These are phyloP conservation scores for Tetrahymena thermophila DNA, from an alignment of 73 alveolate species.

Conservation along the genomic window DNA sequence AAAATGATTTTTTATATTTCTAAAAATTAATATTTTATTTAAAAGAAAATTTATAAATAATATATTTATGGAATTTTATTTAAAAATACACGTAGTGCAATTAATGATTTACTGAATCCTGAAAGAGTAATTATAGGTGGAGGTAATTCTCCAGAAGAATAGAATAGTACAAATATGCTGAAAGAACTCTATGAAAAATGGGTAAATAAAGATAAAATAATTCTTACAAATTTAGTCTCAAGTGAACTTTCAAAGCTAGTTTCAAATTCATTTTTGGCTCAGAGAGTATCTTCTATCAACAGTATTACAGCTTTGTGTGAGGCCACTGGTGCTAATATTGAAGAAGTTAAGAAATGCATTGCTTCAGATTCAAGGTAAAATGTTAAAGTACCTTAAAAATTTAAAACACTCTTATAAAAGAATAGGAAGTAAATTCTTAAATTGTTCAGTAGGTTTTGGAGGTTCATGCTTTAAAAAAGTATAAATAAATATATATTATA, in stretches of 20 bases:
- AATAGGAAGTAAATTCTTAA: slow-evolving; percentile 81
- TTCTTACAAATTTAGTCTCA: slow-evolving; percentile 38
- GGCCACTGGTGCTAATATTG: slow-evolving; percentile 82
- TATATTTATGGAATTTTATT: background rate
- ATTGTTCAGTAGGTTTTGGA: slow-evolving; percentile 93
- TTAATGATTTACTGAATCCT: slow-evolving; percentile 76
- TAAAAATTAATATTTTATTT: background rate
- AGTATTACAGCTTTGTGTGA: slow-evolving; percentile 94
- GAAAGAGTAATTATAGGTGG: slow-evolving; percentile 94
- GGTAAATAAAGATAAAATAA: slow-evolving; percentile 40
- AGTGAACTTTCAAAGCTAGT: slow-evolving; percentile 81
- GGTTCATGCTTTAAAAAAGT: slow-evolving; percentile 95
- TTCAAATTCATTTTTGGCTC: slow-evolving; percentile 91
- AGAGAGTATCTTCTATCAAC: slow-evolving; percentile 88
- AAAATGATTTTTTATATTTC: background rate
- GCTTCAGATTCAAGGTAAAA: slow-evolving; percentile 24
- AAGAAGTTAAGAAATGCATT: slow-evolving; percentile 65
- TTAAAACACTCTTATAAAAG: slow-evolving; percentile 56
- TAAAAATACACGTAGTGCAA: slow-evolving; percentile 74
- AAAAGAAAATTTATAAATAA: background rate
- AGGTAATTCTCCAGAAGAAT: background rate
- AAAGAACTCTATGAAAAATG: slow-evolving; percentile 14
- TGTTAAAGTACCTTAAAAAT: too few species aligned
- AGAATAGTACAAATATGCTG: background rate
- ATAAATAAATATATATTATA: background rate